Evolutionary conservation across 306 rosid species (phyloP), one percentile per base, ranked within the genome.

Genomic region (Glycyrrhiza uralensis): DNA sequence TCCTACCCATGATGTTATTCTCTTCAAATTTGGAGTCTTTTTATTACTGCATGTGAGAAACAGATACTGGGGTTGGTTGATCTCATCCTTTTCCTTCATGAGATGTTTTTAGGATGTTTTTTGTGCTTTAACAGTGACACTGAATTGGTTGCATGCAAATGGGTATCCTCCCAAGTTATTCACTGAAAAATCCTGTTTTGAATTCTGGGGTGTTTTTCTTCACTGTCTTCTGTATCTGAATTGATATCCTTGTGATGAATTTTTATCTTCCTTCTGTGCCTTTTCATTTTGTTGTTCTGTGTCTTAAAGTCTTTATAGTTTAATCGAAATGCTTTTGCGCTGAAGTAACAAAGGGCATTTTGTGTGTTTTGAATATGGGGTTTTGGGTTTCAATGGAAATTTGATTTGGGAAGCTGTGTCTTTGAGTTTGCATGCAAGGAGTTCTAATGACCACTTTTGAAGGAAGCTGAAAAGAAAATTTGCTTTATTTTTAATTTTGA

Each of bases 71-170:
- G 69, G 75, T 59, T 58, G 32, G 42, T 65, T 74, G 85, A 76
- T 77, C 74, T 79, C 85, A 61, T 54, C 17, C 4, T 12, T 26
- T 72, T 59, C 17, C 17, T 50, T 6, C 10, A 2, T 26, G 20
- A 30, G 52, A 54, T 29, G 1, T 39, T 56, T 52, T 39, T 11
- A 12, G 18, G 59, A 35, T 5, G 3, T 41, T 60, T 69, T 57
- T 29, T 19, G 23, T 68, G 26, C 28, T 66, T 86, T 32, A 20
- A 17, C 4, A 41, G 54, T 64, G 78, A 60, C 66, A 67, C 69
- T 80, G 77, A 87, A 68, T 54, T 67, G 20, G 35, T 72, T 85
- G 86, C 92, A 87, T 87, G 92, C 92, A 87, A 46, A 45, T 76
- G 80, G 60, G 55, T 78, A 41, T 62, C 30, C 50, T 46, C 29